Conservation (phyloP, 2,329 filamentous ascomycete species). For the Claviceps lovelessii region DNA sequence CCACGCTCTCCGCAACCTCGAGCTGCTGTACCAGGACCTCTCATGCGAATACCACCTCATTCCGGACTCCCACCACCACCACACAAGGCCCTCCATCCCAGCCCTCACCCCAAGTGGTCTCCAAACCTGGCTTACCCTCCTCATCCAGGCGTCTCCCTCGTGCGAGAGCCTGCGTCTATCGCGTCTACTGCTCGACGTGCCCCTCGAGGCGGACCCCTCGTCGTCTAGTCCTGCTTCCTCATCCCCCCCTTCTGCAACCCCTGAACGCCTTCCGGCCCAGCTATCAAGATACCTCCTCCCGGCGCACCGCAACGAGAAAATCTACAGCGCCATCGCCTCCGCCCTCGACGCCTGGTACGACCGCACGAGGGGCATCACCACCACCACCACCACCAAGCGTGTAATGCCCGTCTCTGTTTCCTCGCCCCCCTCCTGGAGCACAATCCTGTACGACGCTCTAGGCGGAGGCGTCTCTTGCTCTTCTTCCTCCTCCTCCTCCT, state of each 20-base stretch:
- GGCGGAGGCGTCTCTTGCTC: not conserved
- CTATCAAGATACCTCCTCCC: constrained; percentile 63
- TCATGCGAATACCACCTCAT: constrained; percentile 52
- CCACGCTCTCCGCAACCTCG: constrained; percentile 14
- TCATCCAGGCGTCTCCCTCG: constrained; percentile 64
- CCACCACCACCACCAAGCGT: not conserved
- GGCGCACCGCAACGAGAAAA: constrained; percentile 35
- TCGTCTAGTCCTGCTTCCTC: constrained; percentile 7
- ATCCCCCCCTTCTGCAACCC: constrained; percentile 21
- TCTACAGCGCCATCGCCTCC: constrained; percentile 45
- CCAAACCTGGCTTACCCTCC: constrained; percentile 54
- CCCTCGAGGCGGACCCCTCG: constrained; percentile 36
- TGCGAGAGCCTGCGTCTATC: constrained; percentile 57
- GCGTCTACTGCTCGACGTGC: constrained; percentile 53
- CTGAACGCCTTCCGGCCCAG: constrained; percentile 67
- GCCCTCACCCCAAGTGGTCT: constrained; percentile 55
- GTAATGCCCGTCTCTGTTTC: not conserved
- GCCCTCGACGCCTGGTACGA: constrained; percentile 35
- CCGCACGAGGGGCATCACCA: not conserved
- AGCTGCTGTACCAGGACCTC: constrained; percentile 39
- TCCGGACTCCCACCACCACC: constrained; percentile 26
- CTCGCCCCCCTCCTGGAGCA: constrained; percentile 1
- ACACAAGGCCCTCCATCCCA: constrained; percentile 43
- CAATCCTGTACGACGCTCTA: constrained; percentile 1
- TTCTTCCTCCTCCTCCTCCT: not conserved